phyloP scores from a whole-genome alignment of 75 land plant genomes.

The Pinus taeda region DNA sequence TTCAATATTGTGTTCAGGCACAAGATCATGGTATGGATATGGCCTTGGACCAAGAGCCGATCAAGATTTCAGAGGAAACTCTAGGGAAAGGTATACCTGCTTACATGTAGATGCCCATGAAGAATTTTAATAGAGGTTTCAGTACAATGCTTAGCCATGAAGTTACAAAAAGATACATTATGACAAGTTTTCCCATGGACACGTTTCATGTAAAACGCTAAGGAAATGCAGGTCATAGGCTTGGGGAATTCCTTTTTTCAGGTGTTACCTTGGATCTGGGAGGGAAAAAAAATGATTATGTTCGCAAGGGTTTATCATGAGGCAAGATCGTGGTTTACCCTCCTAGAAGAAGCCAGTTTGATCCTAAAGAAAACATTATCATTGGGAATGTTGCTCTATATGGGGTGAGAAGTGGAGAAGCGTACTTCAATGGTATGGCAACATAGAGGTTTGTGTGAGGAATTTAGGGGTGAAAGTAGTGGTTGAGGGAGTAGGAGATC shows the following conservation, averaged over 20 bases:
- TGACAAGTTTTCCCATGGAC: too few species aligned
- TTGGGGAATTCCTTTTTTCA: too few species aligned
- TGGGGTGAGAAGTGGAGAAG: conserved; percentile 17
- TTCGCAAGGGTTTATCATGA: conserved; percentile 96
- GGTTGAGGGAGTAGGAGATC: conserved; percentile 92
- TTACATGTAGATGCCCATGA: conserved; percentile 71
- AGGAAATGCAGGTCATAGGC: too few species aligned
- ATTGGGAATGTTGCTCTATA: conserved; percentile 39
- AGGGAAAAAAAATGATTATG: conserved; percentile 99
- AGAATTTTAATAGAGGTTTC: conserved; percentile 42
- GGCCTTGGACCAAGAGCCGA: conserved; percentile 83
- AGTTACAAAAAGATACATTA: too few species aligned
- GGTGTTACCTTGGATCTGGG: conserved; percentile 41
- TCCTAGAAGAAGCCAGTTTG: conserved; percentile 73
- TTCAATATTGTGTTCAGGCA: too few species aligned
- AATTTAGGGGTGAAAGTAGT: conserved; percentile 98
- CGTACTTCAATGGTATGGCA: conserved; percentile 99
- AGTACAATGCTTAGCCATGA: too few species aligned
- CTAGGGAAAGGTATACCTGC: conserved; percentile 21
- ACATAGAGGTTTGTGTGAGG: conserved; percentile 94
- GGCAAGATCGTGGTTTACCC: conserved; percentile 30
- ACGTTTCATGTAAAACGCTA: too few species aligned
- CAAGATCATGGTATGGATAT: conserved; percentile 35
- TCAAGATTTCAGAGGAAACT: conserved; percentile 61
- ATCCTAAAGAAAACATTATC: conserved; percentile 93